Conservation (phyloP, 75 land plant genomes). For the Cupressus sempervirens region DNA sequence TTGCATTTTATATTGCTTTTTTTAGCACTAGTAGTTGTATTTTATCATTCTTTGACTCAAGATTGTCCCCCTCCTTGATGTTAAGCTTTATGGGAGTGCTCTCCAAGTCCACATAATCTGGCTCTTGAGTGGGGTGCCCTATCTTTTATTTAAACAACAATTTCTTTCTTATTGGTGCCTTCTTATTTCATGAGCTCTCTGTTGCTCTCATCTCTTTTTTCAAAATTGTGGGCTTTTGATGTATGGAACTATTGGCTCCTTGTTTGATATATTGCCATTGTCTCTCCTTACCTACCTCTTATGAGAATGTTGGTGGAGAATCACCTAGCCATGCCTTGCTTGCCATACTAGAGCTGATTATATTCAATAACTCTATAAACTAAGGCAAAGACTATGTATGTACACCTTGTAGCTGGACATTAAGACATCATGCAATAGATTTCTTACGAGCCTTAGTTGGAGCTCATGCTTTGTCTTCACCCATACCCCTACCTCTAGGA, state of each 20-base stretch:
- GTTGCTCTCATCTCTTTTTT: too few species aligned
- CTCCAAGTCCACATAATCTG: not conserved
- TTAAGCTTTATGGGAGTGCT: not conserved
- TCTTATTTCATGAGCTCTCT: too few species aligned
- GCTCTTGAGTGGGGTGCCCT: too few species aligned
- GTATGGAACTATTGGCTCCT: too few species aligned
- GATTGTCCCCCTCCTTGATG: not conserved
- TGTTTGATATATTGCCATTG: too few species aligned
- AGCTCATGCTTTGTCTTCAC: constrained; percentile 89
- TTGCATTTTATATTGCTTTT: not conserved
- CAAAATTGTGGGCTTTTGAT: too few species aligned
- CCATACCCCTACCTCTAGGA: constrained; percentile 79
- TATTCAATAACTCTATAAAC: constrained; percentile 57
- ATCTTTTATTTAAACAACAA: too few species aligned
- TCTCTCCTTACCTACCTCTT: constrained; percentile 18
- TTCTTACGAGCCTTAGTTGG: constrained; percentile 86
- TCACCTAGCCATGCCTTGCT: constrained; percentile 28
- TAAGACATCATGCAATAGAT: constrained; percentile 85
- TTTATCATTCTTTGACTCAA: not conserved
- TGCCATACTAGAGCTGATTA: constrained; percentile 46
- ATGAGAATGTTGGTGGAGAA: constrained; percentile 12
- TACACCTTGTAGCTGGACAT: constrained; percentile 51
- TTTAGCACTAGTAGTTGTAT: not conserved
- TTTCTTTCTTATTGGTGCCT: too few species aligned
- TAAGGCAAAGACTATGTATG: constrained; percentile 48